These are phyloP conservation scores for Kingdonia uniflora DNA, from an alignment of 164 flowering plant species.

Conservation along the genomic window DNA sequence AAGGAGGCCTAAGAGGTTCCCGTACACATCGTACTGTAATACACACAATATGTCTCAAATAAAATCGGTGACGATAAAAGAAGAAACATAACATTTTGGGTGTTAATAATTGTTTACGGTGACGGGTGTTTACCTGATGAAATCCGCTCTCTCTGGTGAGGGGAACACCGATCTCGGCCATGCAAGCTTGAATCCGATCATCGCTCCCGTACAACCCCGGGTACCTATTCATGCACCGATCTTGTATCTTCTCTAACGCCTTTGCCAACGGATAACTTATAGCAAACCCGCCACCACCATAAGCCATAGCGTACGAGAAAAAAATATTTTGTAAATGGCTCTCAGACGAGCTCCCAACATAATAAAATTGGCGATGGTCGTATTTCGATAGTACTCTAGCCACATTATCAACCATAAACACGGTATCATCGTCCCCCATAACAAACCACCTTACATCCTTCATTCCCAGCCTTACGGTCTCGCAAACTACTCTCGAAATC, in stretches of 20 bases:
- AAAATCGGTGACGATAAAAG: no score
- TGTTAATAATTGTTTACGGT: no score
- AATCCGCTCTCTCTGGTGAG: slow-evolving; percentile 17
- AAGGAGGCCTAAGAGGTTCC: slow-evolving; percentile 68
- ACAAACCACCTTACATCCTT: slow-evolving; percentile 24
- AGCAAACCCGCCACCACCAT: no score
- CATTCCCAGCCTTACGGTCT: slow-evolving; percentile 20
- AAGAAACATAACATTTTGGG: no score
- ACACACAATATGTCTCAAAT: not conserved
- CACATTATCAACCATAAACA: no score
- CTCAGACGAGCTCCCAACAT: slow-evolving; percentile 19
- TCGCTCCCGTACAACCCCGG: slow-evolving; percentile 20
- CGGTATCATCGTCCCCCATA: slow-evolving; percentile 25
- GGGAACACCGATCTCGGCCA: slow-evolving; percentile 21
- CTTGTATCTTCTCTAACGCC: slow-evolving; percentile 18
- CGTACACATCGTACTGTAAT: slow-evolving; percentile 81
- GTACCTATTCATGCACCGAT: slow-evolving; percentile 16
- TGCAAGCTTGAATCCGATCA: slow-evolving; percentile 22
- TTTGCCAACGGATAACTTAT: slow-evolving; percentile 1
- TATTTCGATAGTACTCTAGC: no score
- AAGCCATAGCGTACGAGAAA: no score
- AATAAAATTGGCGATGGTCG: slow-evolving; percentile 18
- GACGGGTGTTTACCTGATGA: slow-evolving; percentile 14
- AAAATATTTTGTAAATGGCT: no score
- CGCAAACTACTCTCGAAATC: slow-evolving; percentile 27